Evolutionary conservation across 2,329 filamentous ascomycete species (phyloP).

Genomic region (Graphiopsis chlorocephala): DNA sequence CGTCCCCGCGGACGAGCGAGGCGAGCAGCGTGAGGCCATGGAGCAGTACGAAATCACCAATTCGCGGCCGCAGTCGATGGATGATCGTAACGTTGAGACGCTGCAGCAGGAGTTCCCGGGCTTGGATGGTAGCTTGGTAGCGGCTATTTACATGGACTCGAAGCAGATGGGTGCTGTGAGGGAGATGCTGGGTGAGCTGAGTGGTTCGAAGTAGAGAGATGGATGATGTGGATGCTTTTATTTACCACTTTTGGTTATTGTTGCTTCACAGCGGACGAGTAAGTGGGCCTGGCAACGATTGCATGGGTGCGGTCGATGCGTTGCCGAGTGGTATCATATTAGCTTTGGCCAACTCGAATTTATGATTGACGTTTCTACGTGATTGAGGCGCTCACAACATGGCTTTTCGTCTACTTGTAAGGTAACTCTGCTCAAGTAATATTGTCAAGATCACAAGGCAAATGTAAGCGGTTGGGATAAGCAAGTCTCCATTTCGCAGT

Average conservation of each 20-base stretch:
- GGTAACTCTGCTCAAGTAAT: not conserved
- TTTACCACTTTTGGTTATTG: not conserved
- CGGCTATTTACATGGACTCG: slow-evolving; percentile 45
- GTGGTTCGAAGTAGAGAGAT: slow-evolving; percentile 10
- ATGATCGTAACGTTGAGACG: slow-evolving; percentile 42
- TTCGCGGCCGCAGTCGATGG: slow-evolving; percentile 34
- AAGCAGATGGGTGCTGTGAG: slow-evolving; percentile 42
- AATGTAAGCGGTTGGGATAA: not conserved
- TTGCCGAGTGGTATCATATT: not conserved
- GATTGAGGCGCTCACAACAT: not conserved
- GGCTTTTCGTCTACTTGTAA: not conserved
- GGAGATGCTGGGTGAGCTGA: slow-evolving; percentile 45
- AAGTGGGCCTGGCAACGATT: not conserved
- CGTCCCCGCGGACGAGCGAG: slow-evolving; percentile 39
- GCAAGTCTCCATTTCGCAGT: not conserved
- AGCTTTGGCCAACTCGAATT: not conserved
- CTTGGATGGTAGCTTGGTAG: slow-evolving; percentile 45
- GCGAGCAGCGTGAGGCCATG: slow-evolving; percentile 38
- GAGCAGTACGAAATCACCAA: slow-evolving; percentile 47
- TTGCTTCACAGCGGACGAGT: not conserved
- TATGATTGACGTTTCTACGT: not conserved
- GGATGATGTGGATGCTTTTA: not conserved
- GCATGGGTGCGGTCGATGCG: not conserved
- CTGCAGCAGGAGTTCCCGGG: slow-evolving; percentile 44
- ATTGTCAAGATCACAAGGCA: not conserved